phyloP scores from a whole-genome alignment of 2,329 filamentous ascomycete genomes.

The Penicillium thymicola region DNA sequence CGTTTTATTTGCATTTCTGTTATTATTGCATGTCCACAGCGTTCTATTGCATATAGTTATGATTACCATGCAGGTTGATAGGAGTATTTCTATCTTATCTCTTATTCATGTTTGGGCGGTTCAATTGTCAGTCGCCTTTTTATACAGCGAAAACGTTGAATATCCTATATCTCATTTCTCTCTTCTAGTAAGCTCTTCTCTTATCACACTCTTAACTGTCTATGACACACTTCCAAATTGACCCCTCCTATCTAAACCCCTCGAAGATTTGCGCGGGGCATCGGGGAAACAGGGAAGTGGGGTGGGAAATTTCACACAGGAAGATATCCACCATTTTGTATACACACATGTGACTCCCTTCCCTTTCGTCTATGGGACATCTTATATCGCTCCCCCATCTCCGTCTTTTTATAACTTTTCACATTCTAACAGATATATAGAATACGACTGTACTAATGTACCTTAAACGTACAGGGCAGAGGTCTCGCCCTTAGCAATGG shows the following conservation, averaged over 20 bases:
- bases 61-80: background rate
- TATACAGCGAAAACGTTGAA: constrained; percentile 2
- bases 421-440: background rate
- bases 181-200: too few species aligned
- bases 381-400: background rate
- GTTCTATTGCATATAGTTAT: constrained; percentile 7
- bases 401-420: constrained; percentile 6
- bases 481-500: constrained; percentile 36
- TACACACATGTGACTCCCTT: background rate
- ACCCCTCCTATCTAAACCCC: constrained; percentile 2
- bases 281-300: constrained; percentile 14
- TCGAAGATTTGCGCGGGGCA: constrained; percentile 7
- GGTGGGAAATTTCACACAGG: background rate
- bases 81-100: background rate
- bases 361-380: background rate
- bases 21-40: constrained; percentile 5
- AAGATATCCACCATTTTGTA: background rate
- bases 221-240: background rate
- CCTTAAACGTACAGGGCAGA: constrained; percentile 42
- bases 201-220: background rate
- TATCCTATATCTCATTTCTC: background rate
- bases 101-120: background rate
- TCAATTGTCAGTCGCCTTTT: background rate
- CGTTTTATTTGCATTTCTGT: constrained; percentile 3
- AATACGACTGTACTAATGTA: background rate